Evolutionary conservation across 345 rosid genomes (phyloP), one percentile per base, ranked within the genome.

Genomic region (Ceriops tagal): DNA sequence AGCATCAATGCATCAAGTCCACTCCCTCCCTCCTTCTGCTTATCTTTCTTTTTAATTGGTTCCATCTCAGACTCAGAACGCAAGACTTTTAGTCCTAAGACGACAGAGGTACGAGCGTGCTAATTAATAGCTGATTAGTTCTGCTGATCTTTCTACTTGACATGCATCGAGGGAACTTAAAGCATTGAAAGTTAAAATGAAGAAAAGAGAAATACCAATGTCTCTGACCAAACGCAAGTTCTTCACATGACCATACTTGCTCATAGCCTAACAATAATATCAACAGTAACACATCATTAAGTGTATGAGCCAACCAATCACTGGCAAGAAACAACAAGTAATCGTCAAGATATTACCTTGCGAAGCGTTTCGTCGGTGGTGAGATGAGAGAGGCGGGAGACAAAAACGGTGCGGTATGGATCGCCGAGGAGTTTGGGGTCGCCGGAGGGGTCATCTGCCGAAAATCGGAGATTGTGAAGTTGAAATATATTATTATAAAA

Each of bases 371-470:
- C 26, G 26, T 24, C 26, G 26, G 26, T 83, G 47, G 96, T 93
- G 64, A 84, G 82, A 71, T 82, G 90, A 53, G 96, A 91, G 68
- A 93, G 88, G 10, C 89, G 96, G 58, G 84, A 92, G 0, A 93
- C 89, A 70, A 93, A 91, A 67, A 93, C 70, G 15, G 93, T 91
- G 83, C 89, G 84, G 67, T 88, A 85, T 51, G 97, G 93, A 67
- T 91, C 95, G 49, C 97, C 97, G 5, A 62, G 61, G 64, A 78
- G 73, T 60, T 93, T 88, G 86, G 43, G 32, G 20, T 24, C 26
- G 26, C 26, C 87, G 66, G 73, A 71, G 35, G 96, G 92, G 67
- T 93, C 98, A 77, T 93, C 97, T 24, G 26, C 26, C 26, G 26
- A 24, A 24, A 24, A 24, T 24, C 26, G 1, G 26, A 24, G 1